Conservation (phyloP, 1,284 basidiomycete species). For the Cutaneotrichosporon sp. region DNA sequence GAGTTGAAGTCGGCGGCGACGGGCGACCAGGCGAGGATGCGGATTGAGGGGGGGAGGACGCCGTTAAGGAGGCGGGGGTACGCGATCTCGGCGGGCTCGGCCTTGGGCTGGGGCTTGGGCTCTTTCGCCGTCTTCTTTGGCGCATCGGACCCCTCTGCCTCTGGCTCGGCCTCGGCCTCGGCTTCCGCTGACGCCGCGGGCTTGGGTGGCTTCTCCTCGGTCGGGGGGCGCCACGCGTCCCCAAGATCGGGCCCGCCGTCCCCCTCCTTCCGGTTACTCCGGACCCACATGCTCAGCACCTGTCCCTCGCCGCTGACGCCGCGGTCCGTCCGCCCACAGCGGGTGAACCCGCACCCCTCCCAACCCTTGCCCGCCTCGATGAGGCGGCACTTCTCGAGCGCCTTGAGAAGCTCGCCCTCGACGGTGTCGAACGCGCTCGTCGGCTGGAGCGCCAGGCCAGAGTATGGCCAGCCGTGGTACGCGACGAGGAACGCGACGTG, state of each 20-base stretch:
- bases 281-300: constrained; percentile 87
- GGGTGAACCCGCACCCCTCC: constrained; percentile 84
- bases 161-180: not conserved
- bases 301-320: constrained; percentile 95
- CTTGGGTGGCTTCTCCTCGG: constrained; percentile 16
- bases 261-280: constrained; percentile 57
- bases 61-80: constrained; percentile 84
- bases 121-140: constrained; percentile 5
- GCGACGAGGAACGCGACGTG: constrained; percentile 92
- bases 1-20: constrained; percentile 79
- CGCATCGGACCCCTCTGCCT: constrained; percentile 27
- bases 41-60: constrained; percentile 85
- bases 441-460: constrained; percentile 81
- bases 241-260: constrained; percentile 39
- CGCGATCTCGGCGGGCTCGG: constrained; percentile 62
- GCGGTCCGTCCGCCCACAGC: constrained; percentile 90
- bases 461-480: constrained; percentile 90
- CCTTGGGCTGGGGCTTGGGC: constrained; percentile 5
- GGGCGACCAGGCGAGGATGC: constrained; percentile 94
- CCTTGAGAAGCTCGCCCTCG: constrained; percentile 82
- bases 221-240: constrained; percentile 28
- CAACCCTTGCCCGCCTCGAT: constrained; percentile 72
- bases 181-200: not conserved
- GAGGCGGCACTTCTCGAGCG: constrained; percentile 72
- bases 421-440: constrained; percentile 74